Evolutionary conservation across 352 stramenopile species (phyloP).

Genomic region (Globisporangium irregulare): DNA sequence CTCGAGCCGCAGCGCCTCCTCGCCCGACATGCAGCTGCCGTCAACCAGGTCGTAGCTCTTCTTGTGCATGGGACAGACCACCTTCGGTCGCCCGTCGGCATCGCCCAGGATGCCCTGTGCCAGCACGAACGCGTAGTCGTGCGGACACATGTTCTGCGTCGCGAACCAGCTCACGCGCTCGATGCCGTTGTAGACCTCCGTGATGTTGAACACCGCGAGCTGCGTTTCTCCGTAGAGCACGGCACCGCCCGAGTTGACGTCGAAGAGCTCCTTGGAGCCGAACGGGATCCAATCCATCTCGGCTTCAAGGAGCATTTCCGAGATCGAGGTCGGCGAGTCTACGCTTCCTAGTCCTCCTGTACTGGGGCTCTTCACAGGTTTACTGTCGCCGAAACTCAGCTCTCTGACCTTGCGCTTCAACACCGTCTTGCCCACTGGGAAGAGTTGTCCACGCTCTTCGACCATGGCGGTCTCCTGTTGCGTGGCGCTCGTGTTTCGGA

Average conservation of each 20-base stretch:
- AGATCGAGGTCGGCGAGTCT: constrained; percentile 39
- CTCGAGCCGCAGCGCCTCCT: constrained; percentile 70
- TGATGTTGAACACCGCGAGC: constrained; percentile 90
- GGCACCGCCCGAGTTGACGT: constrained; percentile 77
- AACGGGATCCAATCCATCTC: constrained; percentile 73
- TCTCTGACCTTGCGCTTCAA: constrained; percentile 49
- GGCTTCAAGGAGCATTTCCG: constrained; percentile 11
- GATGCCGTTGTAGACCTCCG: constrained; percentile 51
- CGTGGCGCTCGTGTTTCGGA: constrained; percentile 86
- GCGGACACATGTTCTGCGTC: constrained; percentile 93
- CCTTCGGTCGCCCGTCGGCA: constrained; percentile 72
- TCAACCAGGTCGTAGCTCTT: constrained; percentile 84
- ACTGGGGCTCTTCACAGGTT: neutral
- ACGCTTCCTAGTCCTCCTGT: neutral
- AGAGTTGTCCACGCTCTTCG: constrained; percentile 84
- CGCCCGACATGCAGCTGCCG: constrained; percentile 67
- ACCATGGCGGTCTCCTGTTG: constrained; percentile 56
- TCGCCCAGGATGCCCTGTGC: constrained; percentile 90
- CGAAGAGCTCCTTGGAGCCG: constrained; percentile 66
- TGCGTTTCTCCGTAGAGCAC: constrained; percentile 90
- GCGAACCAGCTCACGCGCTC: constrained; percentile 83
- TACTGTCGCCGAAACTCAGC: constrained; percentile 42
- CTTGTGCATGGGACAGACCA: constrained; percentile 92
- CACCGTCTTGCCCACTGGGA: constrained; percentile 65
- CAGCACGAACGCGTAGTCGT: constrained; percentile 92